phyloP scores from a whole-genome alignment of 1,139 yeast species.

The Pichia kudriavzevii region DNA sequence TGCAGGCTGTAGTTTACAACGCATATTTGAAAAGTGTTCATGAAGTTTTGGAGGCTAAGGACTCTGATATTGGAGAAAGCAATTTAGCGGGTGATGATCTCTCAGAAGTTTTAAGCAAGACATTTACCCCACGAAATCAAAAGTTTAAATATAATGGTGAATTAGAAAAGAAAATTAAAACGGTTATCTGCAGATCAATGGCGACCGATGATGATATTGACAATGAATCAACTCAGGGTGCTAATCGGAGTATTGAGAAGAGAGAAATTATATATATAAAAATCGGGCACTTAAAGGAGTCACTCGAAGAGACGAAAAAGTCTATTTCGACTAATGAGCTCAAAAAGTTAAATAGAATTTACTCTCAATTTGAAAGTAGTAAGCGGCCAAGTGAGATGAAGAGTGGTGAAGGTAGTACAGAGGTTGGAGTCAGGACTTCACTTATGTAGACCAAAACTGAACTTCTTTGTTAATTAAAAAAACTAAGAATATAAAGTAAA shows the following conservation, averaged over 20 bases:
- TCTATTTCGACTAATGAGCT: slow-evolving; percentile 75
- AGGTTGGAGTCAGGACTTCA: slow-evolving; percentile 75
- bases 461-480: not conserved
- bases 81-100: not conserved
- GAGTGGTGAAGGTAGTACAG: slow-evolving; percentile 72
- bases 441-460: slow-evolving; percentile 15
- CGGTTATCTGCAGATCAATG: no score
- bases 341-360: slow-evolving; percentile 54
- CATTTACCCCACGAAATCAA: no score
- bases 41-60: slow-evolving; percentile 47
- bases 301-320: slow-evolving; percentile 73
- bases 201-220: slow-evolving; percentile 3
- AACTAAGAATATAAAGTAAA: no score
- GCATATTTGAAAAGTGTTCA: slow-evolving; percentile 91
- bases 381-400: slow-evolving; percentile 89
- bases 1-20: slow-evolving; percentile 87
- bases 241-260: not conserved
- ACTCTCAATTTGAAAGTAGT: slow-evolving; percentile 58
- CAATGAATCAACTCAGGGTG: not conserved
- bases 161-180: slow-evolving; percentile 10
- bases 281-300: slow-evolving; percentile 50
- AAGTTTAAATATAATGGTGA: slow-evolving; percentile 5
- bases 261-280: slow-evolving; percentile 34
- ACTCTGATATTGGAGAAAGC: slow-evolving; percentile 29
- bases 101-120: no score